A percentile compares a stretch with the other conserved stretches of the same genome.
Conservation (phyloP, 371 early-diverging fungal genomes). For the Homolaphlyctis polyrhiza region DNA sequence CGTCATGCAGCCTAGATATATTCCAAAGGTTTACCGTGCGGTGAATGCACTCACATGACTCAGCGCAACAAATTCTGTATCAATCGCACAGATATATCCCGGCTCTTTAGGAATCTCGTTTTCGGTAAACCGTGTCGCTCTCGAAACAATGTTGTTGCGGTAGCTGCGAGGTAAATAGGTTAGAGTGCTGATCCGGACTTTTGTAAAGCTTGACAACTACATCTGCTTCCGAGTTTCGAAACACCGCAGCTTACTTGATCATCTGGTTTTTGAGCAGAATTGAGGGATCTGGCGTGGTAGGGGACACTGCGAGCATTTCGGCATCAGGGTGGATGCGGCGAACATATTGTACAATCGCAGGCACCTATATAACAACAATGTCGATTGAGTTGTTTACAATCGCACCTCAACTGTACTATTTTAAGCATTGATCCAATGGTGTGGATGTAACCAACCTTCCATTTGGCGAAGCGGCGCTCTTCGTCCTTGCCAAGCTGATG, state of each 20-base stretch:
- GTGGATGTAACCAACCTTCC: no score
- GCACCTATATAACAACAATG: slow-evolving; percentile 32
- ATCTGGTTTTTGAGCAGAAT: slow-evolving; percentile 7
- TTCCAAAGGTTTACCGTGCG: neutral
- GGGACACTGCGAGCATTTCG: slow-evolving; percentile 23
- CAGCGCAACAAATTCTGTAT: slow-evolving; percentile 91
- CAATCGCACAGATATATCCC: slow-evolving; percentile 76
- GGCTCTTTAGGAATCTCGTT: slow-evolving; percentile 59
- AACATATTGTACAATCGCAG: slow-evolving; percentile 68
- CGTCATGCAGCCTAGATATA: no score
- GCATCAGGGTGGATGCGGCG: slow-evolving; percentile 45
- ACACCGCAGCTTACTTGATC: slow-evolving; percentile 23
- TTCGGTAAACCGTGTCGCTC: neutral
- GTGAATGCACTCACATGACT: slow-evolving; percentile 43
- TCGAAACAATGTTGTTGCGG: slow-evolving; percentile 1
- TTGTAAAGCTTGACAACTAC: slow-evolving; percentile 8
- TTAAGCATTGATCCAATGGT: no score
- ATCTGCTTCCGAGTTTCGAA: neutral
- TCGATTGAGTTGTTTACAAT: no score
- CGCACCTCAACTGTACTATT: no score
- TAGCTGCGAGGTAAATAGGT: slow-evolving; percentile 6
- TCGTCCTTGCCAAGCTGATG: slow-evolving; percentile 65
- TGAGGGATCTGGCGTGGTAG: slow-evolving; percentile 1
- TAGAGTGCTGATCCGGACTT: no score
- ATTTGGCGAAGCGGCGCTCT: slow-evolving; percentile 63